Percentiles rank a stretch among this genome's conserved stretches.
phyloP scores from a whole-genome alignment of 1,139 yeast genomes.

The Lodderomyces parapsilosis region DNA sequence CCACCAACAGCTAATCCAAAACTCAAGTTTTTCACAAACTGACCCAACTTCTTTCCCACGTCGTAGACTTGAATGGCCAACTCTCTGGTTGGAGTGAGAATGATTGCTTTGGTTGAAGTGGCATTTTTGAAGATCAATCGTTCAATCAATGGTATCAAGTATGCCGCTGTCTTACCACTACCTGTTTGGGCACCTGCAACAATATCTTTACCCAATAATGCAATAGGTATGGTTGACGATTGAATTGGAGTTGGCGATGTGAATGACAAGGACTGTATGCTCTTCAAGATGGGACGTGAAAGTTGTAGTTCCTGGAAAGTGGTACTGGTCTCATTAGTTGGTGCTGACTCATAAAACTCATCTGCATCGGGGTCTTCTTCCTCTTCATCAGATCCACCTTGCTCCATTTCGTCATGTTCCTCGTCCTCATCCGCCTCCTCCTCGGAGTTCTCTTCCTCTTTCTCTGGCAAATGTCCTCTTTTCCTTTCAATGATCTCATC shows the following conservation, averaged over 20 bases:
- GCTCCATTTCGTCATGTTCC: conserved; percentile 24
- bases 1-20: conserved; percentile 99
- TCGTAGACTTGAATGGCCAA: conserved; percentile 94
- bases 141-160: conserved; percentile 92
- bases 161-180: conserved; percentile 99
- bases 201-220: conserved; percentile 86
- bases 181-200: conserved; percentile 99
- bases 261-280: conserved; percentile 78
- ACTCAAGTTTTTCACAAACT: conserved; percentile 68
- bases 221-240: conserved; percentile 89
- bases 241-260: conserved; percentile 90
- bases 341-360: conserved; percentile 55
- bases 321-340: conserved; percentile 44
- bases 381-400: conserved; percentile 21
- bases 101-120: conserved; percentile 86
- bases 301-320: conserved; percentile 71
- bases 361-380: conserved; percentile 28
- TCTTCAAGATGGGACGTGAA: conserved; percentile 87
- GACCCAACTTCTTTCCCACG: conserved; percentile 84
- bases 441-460: conserved; percentile 20
- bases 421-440: conserved; percentile 30
- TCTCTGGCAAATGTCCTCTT: conserved; percentile 51
- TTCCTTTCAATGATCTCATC: conserved; percentile 82
- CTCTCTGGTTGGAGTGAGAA: conserved; percentile 95
- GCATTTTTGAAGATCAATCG: conserved; percentile 86